These are phyloP conservation scores for Serendipita sp. DNA, from an alignment of 768 basidiomycete genomes.

Conservation along the genomic window DNA sequence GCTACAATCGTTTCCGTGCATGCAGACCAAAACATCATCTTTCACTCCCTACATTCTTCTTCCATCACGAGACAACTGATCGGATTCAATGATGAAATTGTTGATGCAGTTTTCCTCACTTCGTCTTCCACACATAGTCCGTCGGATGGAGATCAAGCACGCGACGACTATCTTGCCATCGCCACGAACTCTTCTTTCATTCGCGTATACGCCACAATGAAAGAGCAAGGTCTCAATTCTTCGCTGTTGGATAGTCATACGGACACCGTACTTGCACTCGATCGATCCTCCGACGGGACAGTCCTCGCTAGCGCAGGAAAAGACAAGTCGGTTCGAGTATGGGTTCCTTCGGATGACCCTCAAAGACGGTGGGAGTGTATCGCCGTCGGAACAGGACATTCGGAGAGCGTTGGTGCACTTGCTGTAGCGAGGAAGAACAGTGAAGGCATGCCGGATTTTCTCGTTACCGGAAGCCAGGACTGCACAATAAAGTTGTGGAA, in stretches of 20 bases:
- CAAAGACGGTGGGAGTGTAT: conserved; percentile 51
- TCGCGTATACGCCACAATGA: conserved; percentile 64
- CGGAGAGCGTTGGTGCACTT: conserved; percentile 84
- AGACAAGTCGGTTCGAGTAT: conserved; percentile 74
- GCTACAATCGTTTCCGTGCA: conserved; percentile 69
- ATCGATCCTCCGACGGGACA: conserved; percentile 46
- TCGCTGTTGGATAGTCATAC: conserved; percentile 77
- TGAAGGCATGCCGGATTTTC: conserved; percentile 35
- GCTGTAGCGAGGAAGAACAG: conserved; percentile 51
- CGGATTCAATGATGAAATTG: conserved; percentile 97
- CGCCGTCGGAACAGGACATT: conserved; percentile 82
- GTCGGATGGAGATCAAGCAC: conserved; percentile 14
- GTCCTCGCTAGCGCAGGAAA: conserved; percentile 86
- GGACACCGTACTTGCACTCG: conserved; percentile 82
- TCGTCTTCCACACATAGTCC: conserved; percentile 20
- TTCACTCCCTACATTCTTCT: conserved; percentile 60
- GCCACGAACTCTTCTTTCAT: conserved; percentile 97
- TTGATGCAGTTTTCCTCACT: conserved; percentile 71
- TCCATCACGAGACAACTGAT: conserved; percentile 65
- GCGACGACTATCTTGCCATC: conserved; percentile 68
- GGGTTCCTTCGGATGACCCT: conserved; percentile 32
- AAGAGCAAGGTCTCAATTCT: conserved; percentile 42
- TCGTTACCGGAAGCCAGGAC: conserved; percentile 95
- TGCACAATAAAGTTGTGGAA: conserved; percentile 99
- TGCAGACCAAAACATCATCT: conserved; percentile 93